These are phyloP conservation scores for Tricholoma sp. DNA, from an alignment of 768 basidiomycete species.

Conservation along the genomic window DNA sequence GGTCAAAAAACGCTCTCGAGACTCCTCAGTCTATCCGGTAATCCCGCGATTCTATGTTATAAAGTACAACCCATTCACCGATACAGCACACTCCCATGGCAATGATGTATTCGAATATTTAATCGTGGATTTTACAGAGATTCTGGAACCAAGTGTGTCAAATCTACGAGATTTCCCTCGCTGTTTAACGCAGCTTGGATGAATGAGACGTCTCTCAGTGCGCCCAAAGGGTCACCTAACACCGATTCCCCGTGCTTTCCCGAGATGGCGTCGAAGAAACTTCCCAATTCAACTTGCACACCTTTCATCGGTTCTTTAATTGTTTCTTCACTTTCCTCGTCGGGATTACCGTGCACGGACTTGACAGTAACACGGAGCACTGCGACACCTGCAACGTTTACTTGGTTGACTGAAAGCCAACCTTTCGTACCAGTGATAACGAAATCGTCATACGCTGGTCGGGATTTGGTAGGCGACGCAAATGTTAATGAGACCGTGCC, in stretches of 20 bases:
- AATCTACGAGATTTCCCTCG: constrained; percentile 53
- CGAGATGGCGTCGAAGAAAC: constrained; percentile 53
- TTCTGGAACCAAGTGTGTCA: constrained; percentile 33
- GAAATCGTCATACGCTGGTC: constrained; percentile 33
- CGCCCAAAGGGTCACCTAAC: constrained; percentile 55
- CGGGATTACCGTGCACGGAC: constrained; percentile 30
- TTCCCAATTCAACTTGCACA: constrained; percentile 49
- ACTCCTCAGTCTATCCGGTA: too few species aligned
- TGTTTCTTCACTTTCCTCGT: constrained; percentile 44
- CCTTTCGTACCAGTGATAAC: constrained; percentile 61
- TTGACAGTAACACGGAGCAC: constrained; percentile 37
- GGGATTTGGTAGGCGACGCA: constrained; percentile 45
- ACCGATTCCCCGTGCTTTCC: constrained; percentile 42
- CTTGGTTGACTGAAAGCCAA: constrained; percentile 45
- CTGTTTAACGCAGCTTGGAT: constrained; percentile 75
- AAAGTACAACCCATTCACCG: too few species aligned
- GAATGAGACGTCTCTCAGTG: constrained; percentile 72
- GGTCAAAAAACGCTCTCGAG: too few species aligned
- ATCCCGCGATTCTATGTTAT: too few species aligned
- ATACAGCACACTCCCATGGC: too few species aligned
- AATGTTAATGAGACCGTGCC: constrained; percentile 63
- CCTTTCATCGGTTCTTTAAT: constrained; percentile 47
- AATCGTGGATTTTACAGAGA: background rate
- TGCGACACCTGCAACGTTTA: constrained; percentile 17
- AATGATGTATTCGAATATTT: too few species aligned